Conservation (phyloP, 2,329 filamentous ascomycete species). For the Penicillium sp. region DNA sequence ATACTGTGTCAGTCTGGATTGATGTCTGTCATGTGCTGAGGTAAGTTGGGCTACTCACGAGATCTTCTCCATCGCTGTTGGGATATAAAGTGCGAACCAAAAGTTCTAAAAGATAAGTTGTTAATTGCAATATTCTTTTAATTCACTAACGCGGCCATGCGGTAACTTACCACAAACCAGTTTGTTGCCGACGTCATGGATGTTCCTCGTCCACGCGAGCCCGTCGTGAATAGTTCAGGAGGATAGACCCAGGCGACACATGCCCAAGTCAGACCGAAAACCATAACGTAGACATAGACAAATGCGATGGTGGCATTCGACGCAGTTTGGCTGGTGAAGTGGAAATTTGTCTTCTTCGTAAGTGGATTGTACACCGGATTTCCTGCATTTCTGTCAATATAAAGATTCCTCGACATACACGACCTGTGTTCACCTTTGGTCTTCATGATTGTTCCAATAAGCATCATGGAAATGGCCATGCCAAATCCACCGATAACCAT, state of each 20-base stretch:
- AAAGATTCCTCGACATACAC: neutral
- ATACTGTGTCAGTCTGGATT: neutral
- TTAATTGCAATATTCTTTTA: neutral
- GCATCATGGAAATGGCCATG: constrained; percentile 31
- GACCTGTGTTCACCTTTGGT: constrained; percentile 16
- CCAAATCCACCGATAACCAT: constrained; percentile 28
- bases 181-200: constrained; percentile 27
- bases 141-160: no score
- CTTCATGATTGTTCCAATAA: constrained; percentile 30
- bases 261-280: constrained; percentile 32
- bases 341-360: constrained; percentile 26
- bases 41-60: constrained; percentile 7
- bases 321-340: constrained; percentile 12
- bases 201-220: constrained; percentile 22
- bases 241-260: constrained; percentile 26
- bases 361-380: constrained; percentile 19
- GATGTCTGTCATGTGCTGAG: neutral
- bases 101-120: constrained; percentile 18
- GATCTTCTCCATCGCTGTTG: constrained; percentile 26
- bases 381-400: constrained; percentile 8
- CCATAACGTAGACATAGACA: constrained; percentile 31
- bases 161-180: constrained; percentile 26
- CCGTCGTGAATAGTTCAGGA: constrained; percentile 23
- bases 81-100: constrained; percentile 28
- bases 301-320: constrained; percentile 28